phyloP scores from a whole-genome alignment of 257 asterid genomes.

The Knoxia roxburghii region DNA sequence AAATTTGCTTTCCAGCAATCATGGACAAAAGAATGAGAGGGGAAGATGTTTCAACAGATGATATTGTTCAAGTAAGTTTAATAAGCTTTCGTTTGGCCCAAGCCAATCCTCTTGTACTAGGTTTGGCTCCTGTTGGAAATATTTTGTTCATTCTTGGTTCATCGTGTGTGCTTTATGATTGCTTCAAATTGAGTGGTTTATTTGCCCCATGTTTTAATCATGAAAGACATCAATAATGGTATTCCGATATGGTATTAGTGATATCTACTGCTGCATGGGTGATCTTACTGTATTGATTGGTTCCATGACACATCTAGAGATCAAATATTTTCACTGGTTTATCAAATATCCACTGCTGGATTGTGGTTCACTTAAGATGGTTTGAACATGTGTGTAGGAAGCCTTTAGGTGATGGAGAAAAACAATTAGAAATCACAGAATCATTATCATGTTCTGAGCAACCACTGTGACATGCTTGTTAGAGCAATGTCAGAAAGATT shows the following conservation, averaged over 20 bases:
- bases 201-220: background rate
- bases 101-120: background rate
- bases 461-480: too few relatives aligned
- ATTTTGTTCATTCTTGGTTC: too few relatives aligned
- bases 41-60: constrained; percentile 64
- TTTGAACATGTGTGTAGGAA: too few relatives aligned
- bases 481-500: background rate
- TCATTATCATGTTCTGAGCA: too few relatives aligned
- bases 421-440: too few relatives aligned
- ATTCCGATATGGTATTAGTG: background rate
- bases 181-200: background rate
- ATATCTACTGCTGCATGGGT: background rate
- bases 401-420: too few relatives aligned
- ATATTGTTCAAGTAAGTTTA: constrained; percentile 61
- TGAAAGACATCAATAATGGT: background rate
- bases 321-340: background rate
- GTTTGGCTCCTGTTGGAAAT: too few relatives aligned
- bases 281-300: background rate
- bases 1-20: constrained; percentile 58
- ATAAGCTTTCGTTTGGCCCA: background rate
- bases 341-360: background rate
- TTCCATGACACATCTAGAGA: background rate
- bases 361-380: too few relatives aligned
- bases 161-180: background rate
- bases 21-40: constrained; percentile 84